Evolutionary conservation across 768 basidiomycete genomes (phyloP).

Genomic region (Leccinum imitatum): DNA sequence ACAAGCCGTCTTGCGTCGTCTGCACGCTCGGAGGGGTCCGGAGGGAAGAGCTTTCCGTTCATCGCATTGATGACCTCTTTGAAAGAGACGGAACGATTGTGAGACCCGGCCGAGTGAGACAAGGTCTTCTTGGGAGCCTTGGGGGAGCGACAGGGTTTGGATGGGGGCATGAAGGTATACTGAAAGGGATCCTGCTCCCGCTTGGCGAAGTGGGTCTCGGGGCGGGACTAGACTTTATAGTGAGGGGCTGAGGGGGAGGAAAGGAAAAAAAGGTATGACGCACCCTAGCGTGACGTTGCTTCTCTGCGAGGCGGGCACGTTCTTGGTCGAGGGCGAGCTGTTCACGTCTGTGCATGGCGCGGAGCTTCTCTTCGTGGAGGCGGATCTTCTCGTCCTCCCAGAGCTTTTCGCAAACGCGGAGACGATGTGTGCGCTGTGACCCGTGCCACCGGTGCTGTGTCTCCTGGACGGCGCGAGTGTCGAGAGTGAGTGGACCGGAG

Average conservation of each 20-base stretch:
- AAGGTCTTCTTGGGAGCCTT: slow-evolving; percentile 9
- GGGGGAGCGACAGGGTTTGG: slow-evolving; percentile 21
- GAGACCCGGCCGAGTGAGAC: slow-evolving; percentile 12
- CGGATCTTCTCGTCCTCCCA: slow-evolving; percentile 50
- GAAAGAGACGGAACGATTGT: slow-evolving; percentile 47
- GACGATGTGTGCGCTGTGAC: slow-evolving; percentile 38
- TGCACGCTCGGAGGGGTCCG: slow-evolving; percentile 34
- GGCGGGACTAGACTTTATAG: slow-evolving; percentile 16
- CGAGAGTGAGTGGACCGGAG: slow-evolving; percentile 37
- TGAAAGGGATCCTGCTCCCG: slow-evolving; percentile 32
- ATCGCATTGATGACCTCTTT: slow-evolving; percentile 56
- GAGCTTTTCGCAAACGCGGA: slow-evolving; percentile 45
- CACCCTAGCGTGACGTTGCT: slow-evolving; percentile 23
- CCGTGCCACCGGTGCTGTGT: slow-evolving; percentile 35
- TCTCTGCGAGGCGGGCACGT: slow-evolving; percentile 24
- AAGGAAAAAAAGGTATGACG: slow-evolving; percentile 5
- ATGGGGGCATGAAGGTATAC: slow-evolving; percentile 33
- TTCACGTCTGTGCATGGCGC: slow-evolving; percentile 36
- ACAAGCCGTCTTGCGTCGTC: slow-evolving; percentile 32
- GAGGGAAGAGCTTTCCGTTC: slow-evolving; percentile 57
- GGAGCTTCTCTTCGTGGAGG: slow-evolving; percentile 39
- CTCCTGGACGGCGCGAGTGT: slow-evolving; percentile 41
- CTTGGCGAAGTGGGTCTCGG: slow-evolving; percentile 7
- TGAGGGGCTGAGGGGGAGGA: slow-evolving; percentile 3
- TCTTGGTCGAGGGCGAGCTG: slow-evolving; percentile 29